Evolutionary conservation across 352 stramenopile genomes (phyloP), one percentile per base, ranked within the genome.

Genomic region (Peronosclerospora sorghi): DNA sequence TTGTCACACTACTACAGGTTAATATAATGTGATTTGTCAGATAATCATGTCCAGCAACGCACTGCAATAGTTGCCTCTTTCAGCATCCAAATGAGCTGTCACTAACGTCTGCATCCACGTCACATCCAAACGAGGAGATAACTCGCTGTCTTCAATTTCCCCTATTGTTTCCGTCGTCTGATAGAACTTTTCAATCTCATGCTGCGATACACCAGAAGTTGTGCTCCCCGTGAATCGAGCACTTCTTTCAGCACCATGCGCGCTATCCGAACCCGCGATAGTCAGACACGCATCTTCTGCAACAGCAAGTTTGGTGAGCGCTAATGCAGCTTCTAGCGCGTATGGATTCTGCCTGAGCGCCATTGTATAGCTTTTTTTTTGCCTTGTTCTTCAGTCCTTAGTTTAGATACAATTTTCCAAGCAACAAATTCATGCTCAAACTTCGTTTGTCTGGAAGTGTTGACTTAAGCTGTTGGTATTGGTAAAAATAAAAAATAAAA

Each of bases 261-360:
- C 18, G 17, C 18, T 20, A 53, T 58, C 24, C 8, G 43, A 51
- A 20, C 55, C 46, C 41, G 45, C 23, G 45, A 54, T 41, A 44
- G 65, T 41, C 24, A 47, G 54, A 1, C 53, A 53, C 5, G 56
- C 49, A 49, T 77, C 65, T 36, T 72, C 77, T 18, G 61, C 56
- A 14, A 55, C 54, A 6, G 64, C 48, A n/a, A 88, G 51, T 21
- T 86, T 59, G 0, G 75, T 64, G 2, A 88, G 62, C 8, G 69
- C 72, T 41, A 91, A 29, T n/a, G 70, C 64, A n/a, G 79, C 79
- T 56, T 91, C 79, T 14, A 91, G 41, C 14, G 79, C 79, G 34
- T 88, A 91, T 23, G 79, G 76, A 41, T 86, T 88, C 28, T 73
- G 58, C 36, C 56, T 51, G 12, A 91, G 51, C 8, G 73, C 79